phyloP scores from a whole-genome alignment of 2,329 filamentous ascomycete genomes.

The Chaetomium olivaceum region DNA sequence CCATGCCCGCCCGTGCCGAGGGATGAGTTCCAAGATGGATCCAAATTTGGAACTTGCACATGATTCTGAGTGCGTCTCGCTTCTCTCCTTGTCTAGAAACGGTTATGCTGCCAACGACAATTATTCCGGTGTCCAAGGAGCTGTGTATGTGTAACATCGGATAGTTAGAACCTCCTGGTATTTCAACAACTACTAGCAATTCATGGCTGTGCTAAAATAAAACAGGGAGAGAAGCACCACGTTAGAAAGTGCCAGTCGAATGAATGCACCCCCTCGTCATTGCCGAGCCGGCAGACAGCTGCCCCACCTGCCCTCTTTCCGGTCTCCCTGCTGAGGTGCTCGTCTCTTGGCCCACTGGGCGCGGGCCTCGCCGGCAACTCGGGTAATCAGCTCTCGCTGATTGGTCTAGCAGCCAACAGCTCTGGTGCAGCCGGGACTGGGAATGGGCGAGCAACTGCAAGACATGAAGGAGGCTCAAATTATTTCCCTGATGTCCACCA shows the following conservation, averaged over 20 bases:
- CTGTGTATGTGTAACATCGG: neutral
- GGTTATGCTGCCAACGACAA: neutral
- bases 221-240: neutral
- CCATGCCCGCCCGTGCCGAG: neutral
- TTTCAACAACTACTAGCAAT: neutral
- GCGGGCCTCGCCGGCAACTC: constrained; percentile 36
- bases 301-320: constrained; percentile 7
- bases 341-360: constrained; percentile 14
- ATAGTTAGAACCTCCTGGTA: neutral
- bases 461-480: constrained; percentile 28
- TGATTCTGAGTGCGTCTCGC: neutral
- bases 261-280: neutral
- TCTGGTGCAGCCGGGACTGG: constrained; percentile 25
- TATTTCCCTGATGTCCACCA: constrained; percentile 32
- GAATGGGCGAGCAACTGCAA: constrained; percentile 24
- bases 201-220: neutral
- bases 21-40: neutral
- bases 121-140: neutral
- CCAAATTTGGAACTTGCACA: neutral
- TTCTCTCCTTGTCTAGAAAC: neutral
- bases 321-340: neutral
- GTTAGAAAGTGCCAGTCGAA: neutral
- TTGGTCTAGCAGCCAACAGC: constrained; percentile 29
- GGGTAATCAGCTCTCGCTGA: constrained; percentile 36
- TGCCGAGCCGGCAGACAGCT: constrained; percentile 12